Percentiles rank a stretch among this genome's conserved stretches.
These are phyloP conservation scores for Verticillium tricorpus DNA, from an alignment of 2,329 filamentous ascomycete genomes.

Conservation along the genomic window DNA sequence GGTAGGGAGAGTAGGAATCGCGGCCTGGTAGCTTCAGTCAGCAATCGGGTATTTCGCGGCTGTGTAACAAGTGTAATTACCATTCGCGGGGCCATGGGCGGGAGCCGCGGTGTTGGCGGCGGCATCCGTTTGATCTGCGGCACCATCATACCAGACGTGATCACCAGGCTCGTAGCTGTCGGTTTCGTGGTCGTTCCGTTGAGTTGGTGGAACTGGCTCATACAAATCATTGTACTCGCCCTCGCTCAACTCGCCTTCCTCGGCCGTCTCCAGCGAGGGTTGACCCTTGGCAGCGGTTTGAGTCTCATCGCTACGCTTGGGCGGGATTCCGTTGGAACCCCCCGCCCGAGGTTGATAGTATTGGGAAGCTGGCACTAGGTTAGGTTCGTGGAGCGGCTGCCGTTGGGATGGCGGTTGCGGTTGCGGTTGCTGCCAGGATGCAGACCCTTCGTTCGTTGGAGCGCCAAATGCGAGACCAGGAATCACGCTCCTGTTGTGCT, in stretches of 20 bases:
- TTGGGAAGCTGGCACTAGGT: conserved; percentile 12
- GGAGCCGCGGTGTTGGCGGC: background rate
- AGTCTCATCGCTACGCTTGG: background rate
- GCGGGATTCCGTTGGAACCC: conserved; percentile 14
- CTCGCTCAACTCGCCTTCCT: conserved; percentile 78
- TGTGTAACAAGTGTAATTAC: background rate
- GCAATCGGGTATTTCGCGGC: background rate
- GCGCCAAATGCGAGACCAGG: conserved; percentile 18
- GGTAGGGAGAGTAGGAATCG: conserved; percentile 48
- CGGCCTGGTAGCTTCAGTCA: conserved; percentile 19
- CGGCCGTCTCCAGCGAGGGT: conserved; percentile 25
- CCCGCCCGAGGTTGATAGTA: conserved; percentile 6
- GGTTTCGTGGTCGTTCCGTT: conserved; percentile 1
- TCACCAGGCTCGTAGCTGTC: conserved; percentile 11
- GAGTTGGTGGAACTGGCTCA: conserved; percentile 29
- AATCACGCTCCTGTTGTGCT: conserved; percentile 17
- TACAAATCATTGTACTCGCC: conserved; percentile 57
- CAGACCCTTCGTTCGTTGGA: background rate
- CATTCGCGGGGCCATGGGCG: background rate
- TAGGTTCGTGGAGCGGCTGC: conserved; percentile 9
- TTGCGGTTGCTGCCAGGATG: conserved; percentile 6
- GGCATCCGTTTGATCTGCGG: background rate
- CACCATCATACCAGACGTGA: conserved; percentile 3
- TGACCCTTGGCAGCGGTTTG: background rate
- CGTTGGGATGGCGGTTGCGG: conserved; percentile 5